Base-by-base conservation (phyloP, 1,284 basidiomycete species). In the Albatrellus sp. region DNA sequence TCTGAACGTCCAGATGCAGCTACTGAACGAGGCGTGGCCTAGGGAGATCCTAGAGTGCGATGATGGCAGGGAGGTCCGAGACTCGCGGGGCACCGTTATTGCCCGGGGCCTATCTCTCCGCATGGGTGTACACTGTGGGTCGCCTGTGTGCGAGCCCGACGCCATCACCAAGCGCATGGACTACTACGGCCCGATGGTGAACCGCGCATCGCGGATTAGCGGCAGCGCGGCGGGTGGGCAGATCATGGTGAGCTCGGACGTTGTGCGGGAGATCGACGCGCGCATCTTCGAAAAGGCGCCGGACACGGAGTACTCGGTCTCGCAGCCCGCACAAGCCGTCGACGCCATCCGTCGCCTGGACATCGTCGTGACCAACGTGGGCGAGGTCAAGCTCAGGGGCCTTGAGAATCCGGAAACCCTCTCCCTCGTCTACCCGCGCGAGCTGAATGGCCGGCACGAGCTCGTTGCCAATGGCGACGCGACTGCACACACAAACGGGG, bases 121-220 rank as follows among this genome's bases (percentile, higher is more conserved):
- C 36, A 98, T 99, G 94, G 94, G 96, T 38, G 85, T 98, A 40
- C 96, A 98, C 62, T 93, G 87, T 61, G 96, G 96, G 30, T 64
- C 65, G 20, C 96, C 96, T 0, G 76, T 91, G 37, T 98, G 92
- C 60, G 93, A 98, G 58, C 76, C 79, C 9, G 96, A 99, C 63
- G 87, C 90, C 1, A 87, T 96, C 59, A 98, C 93, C 5, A 70
- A 82, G 50, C 84, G 96, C 20, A 98, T 99, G 96, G 94, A 98
- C 64, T 96, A 96, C 65, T 90, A 93, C 55, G 91, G 91, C 0
- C 82, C 89, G 1, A 88, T 93, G 77, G 89, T 93, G 52, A 96
- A 96, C 61, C 84, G 93, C 36, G 75, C 94, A 0, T 80, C 94
- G 1, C 75, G 96, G 45, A 89, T 99, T 57, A 78, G 73, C 50